A percentile compares a stretch with the other conserved stretches of the same genome.
Evolutionary conservation across 768 basidiomycete genomes (phyloP).

Genomic region (Mycena galopus): DNA sequence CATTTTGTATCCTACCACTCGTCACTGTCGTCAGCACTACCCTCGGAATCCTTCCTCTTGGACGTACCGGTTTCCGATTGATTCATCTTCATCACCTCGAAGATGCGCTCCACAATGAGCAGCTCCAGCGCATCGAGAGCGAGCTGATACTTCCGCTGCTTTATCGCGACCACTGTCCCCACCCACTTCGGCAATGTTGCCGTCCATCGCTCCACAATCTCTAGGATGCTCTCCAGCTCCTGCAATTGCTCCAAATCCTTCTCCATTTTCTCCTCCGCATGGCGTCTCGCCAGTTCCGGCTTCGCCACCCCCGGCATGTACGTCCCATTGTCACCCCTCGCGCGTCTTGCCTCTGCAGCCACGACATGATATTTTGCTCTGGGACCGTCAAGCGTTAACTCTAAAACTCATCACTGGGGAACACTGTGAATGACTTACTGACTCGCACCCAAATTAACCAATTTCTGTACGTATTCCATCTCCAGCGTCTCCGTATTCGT

Average conservation of each 20-base stretch:
- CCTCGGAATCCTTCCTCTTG: background rate
- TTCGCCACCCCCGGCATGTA: too few relatives aligned
- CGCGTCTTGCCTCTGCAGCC: too few relatives aligned
- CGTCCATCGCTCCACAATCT: slow-evolving; percentile 28
- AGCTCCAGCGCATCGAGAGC: too few relatives aligned
- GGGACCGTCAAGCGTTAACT: background rate
- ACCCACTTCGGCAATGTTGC: slow-evolving; percentile 31
- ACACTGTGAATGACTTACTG: background rate
- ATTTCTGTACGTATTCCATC: slow-evolving; percentile 11
- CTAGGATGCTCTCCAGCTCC: background rate
- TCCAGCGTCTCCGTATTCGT: background rate
- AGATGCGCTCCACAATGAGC: too few relatives aligned
- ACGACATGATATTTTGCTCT: background rate
- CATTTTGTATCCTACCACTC: background rate
- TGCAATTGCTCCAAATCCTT: too few relatives aligned
- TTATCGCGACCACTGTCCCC: background rate
- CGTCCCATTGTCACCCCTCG: too few relatives aligned
- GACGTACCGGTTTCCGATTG: slow-evolving; percentile 34
- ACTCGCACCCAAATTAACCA: background rate
- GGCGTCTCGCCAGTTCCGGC: too few relatives aligned
- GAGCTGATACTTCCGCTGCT: background rate
- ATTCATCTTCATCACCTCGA: background rate
- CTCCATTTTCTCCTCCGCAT: too few relatives aligned
- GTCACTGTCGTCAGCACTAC: background rate
- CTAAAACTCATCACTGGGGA: too few relatives aligned